phyloP scores from a whole-genome alignment of 208 protist genomes.

The Trypanosoma brucei region DNA sequence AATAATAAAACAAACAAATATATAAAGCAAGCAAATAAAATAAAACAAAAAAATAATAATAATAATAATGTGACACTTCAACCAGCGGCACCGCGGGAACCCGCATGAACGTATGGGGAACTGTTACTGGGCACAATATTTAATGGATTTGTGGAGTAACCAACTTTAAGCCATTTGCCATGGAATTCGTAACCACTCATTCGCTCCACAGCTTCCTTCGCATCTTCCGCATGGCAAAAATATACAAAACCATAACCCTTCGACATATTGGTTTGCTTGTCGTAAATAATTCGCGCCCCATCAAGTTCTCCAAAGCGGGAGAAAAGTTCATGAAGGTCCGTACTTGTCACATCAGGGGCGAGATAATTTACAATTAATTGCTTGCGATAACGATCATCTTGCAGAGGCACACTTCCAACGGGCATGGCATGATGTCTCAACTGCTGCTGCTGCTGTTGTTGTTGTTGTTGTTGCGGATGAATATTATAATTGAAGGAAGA shows the following conservation, averaged over 20 bases:
- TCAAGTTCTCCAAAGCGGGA: constrained; percentile 63
- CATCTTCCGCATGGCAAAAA: constrained; percentile 52
- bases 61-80: background rate
- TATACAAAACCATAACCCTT: constrained; percentile 80
- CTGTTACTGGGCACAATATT: constrained; percentile 47
- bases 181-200: constrained; percentile 75
- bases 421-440: constrained; percentile 28
- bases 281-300: constrained; percentile 69
- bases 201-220: constrained; percentile 44
- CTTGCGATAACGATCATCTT: constrained; percentile 68
- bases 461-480: constrained; percentile 15
- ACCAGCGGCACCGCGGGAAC: background rate
- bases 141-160: constrained; percentile 73
- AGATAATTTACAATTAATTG: constrained; percentile 84
- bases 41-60: background rate
- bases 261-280: constrained; percentile 56
- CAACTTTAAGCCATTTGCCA: constrained; percentile 68
- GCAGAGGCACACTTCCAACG: constrained; percentile 12
- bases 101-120: constrained; percentile 3
- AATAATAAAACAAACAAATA: constrained; percentile 10
- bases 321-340: constrained; percentile 61
- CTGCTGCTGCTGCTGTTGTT: background rate
- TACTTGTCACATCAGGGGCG: constrained; percentile 51
- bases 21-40: background rate
- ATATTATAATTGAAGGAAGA: constrained; percentile 25